phyloP scores from a whole-genome alignment of 1,139 yeast species.

The Pichiaceae sp. region DNA sequence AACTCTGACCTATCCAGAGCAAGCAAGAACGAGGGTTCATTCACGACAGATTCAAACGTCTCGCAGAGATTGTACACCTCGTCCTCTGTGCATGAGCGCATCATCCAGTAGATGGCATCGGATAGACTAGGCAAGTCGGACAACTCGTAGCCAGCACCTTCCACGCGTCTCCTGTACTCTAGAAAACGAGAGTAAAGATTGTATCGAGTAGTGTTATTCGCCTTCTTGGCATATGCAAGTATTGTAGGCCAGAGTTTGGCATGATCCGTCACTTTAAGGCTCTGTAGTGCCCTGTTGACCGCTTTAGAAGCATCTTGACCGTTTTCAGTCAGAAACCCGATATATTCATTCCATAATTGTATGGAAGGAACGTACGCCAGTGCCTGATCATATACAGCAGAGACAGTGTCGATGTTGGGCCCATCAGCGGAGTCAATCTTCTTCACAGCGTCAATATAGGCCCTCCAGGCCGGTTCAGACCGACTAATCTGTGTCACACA shows the following conservation, averaged over 20 bases:
- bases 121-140: neutral
- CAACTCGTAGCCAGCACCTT: neutral
- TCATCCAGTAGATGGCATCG: neutral
- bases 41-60: slow-evolving; percentile 24
- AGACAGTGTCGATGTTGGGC: slow-evolving; percentile 27
- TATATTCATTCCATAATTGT: slow-evolving; percentile 46
- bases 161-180: neutral
- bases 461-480: slow-evolving; percentile 28
- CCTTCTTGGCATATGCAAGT: neutral
- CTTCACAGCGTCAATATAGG: neutral
- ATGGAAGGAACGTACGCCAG: slow-evolving; percentile 29
- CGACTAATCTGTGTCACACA: slow-evolving; percentile 40
- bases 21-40: slow-evolving; percentile 26
- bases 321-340: slow-evolving; percentile 35
- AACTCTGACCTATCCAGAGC: slow-evolving; percentile 30
- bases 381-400: slow-evolving; percentile 34
- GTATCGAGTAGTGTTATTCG: neutral
- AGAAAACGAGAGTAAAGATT: neutral
- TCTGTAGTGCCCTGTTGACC: slow-evolving; percentile 46
- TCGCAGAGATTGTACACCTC: slow-evolving; percentile 8
- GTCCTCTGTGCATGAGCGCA: neutral
- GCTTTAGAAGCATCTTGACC: slow-evolving; percentile 12
- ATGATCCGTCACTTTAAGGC: slow-evolving; percentile 47
- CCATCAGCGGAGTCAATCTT: slow-evolving; percentile 7
- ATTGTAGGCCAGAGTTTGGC: slow-evolving; percentile 41